Conservation (phyloP, 441 rosid genomes). For the Populus tomentosa region DNA sequence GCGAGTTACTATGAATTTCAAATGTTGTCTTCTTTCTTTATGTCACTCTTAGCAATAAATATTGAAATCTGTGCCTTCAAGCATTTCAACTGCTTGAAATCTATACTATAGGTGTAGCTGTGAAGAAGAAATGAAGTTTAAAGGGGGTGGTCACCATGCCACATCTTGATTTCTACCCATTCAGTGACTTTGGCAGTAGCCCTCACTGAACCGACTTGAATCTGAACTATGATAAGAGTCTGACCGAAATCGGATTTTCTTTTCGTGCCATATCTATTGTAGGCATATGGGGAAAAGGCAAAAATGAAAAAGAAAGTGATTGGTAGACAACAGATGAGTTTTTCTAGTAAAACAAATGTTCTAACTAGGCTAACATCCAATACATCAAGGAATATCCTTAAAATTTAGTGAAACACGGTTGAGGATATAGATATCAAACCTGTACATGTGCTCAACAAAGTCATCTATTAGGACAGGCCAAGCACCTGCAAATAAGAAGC, state of each 20-base stretch:
- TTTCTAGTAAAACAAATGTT: background rate
- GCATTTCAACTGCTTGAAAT: too few relatives aligned
- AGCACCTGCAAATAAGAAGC: slow-evolving; percentile 57
- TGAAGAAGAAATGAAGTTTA: too few relatives aligned
- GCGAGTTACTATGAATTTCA: too few relatives aligned
- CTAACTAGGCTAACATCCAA: background rate
- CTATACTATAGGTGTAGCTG: too few relatives aligned
- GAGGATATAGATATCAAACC: slow-evolving; percentile 38
- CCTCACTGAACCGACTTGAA: slow-evolving; percentile 11
- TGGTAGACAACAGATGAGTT: background rate
- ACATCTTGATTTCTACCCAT: background rate
- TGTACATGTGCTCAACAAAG: slow-evolving; percentile 97
- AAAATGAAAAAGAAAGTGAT: background rate
- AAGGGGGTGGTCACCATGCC: too few relatives aligned
- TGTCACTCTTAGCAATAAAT: too few relatives aligned
- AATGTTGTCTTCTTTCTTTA: too few relatives aligned
- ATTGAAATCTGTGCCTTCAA: too few relatives aligned
- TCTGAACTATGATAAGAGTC: slow-evolving; percentile 6
- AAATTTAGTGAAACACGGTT: background rate
- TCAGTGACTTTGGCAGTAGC: slow-evolving; percentile 7
- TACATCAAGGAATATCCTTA: background rate
- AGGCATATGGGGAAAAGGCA: background rate
- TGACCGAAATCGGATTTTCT: too few relatives aligned
- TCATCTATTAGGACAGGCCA: slow-evolving; percentile 99
- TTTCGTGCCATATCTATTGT: background rate